Evolutionary conservation across 129 eudicot species (phyloP).

Genomic region (Saussurea involucrata): DNA sequence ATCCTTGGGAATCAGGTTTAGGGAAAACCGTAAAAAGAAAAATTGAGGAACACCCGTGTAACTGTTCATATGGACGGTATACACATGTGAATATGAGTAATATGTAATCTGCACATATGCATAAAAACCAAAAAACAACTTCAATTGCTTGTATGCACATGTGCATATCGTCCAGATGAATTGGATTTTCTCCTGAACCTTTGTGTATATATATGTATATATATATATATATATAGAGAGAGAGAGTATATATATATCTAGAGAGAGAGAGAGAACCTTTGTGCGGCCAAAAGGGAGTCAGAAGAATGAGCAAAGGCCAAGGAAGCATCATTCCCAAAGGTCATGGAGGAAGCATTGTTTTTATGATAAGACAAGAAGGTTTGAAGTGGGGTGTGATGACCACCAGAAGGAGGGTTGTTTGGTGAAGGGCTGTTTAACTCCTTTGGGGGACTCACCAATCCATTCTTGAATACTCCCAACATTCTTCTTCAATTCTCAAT

Average conservation of each 20-base stretch:
- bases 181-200: too few relatives aligned
- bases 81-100: too few relatives aligned
- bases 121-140: too few relatives aligned
- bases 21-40: too few relatives aligned
- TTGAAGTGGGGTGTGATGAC: slow-evolving; percentile 39
- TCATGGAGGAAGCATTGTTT: slow-evolving; percentile 49
- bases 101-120: too few relatives aligned
- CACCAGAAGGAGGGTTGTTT: slow-evolving; percentile 1
- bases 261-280: slow-evolving; percentile 41
- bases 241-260: too few relatives aligned
- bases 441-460: slow-evolving; percentile 75
- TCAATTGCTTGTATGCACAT: too few relatives aligned
- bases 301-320: slow-evolving; percentile 70
- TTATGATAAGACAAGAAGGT: slow-evolving; percentile 47
- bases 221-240: not conserved
- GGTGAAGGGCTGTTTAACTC: slow-evolving; percentile 64
- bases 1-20: too few relatives aligned
- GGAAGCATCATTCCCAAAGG: slow-evolving; percentile 50
- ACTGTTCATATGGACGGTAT: too few relatives aligned
- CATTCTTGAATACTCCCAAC: slow-evolving; percentile 91
- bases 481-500: slow-evolving; percentile 29
- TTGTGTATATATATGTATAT: not conserved
- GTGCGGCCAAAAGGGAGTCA: slow-evolving; percentile 32
- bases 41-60: too few relatives aligned
- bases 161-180: too few relatives aligned